Evolutionary conservation across 352 stramenopile species (phyloP).

Genomic region (Phytophthora aleatoria): DNA sequence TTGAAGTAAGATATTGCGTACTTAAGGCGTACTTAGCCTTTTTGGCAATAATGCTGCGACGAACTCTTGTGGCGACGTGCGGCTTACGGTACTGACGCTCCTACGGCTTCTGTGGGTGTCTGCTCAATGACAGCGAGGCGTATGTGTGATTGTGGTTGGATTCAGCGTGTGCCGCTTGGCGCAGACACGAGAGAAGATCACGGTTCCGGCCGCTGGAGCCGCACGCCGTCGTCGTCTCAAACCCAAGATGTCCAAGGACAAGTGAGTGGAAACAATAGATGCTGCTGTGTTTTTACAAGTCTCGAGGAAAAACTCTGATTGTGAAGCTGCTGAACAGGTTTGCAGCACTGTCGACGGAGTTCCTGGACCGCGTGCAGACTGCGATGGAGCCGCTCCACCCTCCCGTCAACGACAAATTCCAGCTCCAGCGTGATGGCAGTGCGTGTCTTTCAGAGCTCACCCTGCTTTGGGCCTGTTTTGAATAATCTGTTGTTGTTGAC

Average conservation of each 20-base stretch:
- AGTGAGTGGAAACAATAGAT: slow-evolving; percentile 30
- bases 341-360: slow-evolving; percentile 43
- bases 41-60: slow-evolving; percentile 26
- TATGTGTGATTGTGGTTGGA: slow-evolving; percentile 3
- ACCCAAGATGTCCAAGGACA: slow-evolving; percentile 58
- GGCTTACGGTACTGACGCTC: slow-evolving; percentile 27
- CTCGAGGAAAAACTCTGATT: not conserved
- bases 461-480: not conserved
- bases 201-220: slow-evolving; percentile 34
- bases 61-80: slow-evolving; percentile 20
- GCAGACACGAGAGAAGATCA: slow-evolving; percentile 42
- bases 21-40: slow-evolving; percentile 22
- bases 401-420: slow-evolving; percentile 65
- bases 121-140: not conserved
- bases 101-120: not conserved
- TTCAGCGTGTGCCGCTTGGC: slow-evolving; percentile 19
- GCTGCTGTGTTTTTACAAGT: not conserved
- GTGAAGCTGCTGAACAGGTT: slow-evolving; percentile 46
- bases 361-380: slow-evolving; percentile 68
- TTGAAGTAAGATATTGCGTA: slow-evolving; percentile 22
- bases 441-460: not conserved
- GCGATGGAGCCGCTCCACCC: slow-evolving; percentile 66
- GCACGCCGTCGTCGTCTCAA: slow-evolving; percentile 43
- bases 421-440: slow-evolving; percentile 51
- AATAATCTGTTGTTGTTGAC: not conserved